Evolutionary conservation across 1,284 basidiomycete genomes (phyloP), one percentile per base, ranked within the genome.

Genomic region (Apiotrichum porosum): DNA sequence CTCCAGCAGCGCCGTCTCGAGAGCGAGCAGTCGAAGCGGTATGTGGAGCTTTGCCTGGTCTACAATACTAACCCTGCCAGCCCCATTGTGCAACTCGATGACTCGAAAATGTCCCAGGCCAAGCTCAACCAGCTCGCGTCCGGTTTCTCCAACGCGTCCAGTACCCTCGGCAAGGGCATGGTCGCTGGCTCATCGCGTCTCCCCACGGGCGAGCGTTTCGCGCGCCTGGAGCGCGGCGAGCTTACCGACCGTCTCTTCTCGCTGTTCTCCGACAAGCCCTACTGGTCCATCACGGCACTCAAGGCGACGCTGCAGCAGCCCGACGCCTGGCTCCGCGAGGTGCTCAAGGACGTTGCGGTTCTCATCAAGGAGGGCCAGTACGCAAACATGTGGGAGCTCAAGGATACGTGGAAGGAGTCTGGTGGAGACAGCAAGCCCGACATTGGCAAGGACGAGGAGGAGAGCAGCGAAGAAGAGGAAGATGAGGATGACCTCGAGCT

Each of bases 261-360:
- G 2, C 76, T 85, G 9, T 97, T 94, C 76, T 80, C 82, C 49
- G 81, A 88, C 46, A 81, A 82, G 51, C 81, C 85, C 31, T 84
- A 84, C 56, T 97, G 91, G 91, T 78, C 82, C 51, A 83, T 95
- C 67, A 85, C 85, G 56, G 78, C 82, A 15, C 74, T 97, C 43
- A 81, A 88, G 38, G 82, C 86, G 54, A 83, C 82, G 46, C 88
- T 87, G 0, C 84, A 92, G 66, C 93, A 97, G 72, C 93, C 93
- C 1, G 88, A 94, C 69, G 82, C 79, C 14, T 97, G 91, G 71
- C 80, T 97, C 49, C 88, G 91, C 60, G 90, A 97, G 61, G 83
- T 89, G 1, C 74, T 97, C 41, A 77, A 76, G 36, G 85, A 89
- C 55, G 84, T 97, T 39, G 92, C 88, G 2, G 81, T 80, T 52